phyloP scores from a whole-genome alignment of 179 eudicot species.

The Silene noctiflora region DNA sequence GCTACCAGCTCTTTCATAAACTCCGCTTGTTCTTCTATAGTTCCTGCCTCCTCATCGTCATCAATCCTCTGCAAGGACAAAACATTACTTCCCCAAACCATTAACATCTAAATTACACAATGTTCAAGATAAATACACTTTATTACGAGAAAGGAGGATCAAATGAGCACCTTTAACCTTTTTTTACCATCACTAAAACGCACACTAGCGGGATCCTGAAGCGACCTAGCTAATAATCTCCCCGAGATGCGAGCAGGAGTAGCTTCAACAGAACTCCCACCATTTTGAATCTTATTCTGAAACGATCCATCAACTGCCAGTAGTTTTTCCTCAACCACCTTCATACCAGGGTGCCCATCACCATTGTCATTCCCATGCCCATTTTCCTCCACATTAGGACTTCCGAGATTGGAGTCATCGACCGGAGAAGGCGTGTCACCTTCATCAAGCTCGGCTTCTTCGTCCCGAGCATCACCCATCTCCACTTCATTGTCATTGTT shows the following conservation, averaged over 20 bases:
- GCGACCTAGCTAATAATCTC: constrained; percentile 25
- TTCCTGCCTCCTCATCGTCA: constrained; percentile 49
- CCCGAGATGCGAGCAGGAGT: constrained; percentile 28
- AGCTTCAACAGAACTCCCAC: constrained; percentile 19
- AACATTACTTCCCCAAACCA: neutral
- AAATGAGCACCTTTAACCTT: constrained; percentile 31
- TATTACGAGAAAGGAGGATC: neutral
- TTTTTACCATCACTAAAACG: constrained; percentile 29
- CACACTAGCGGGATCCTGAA: constrained; percentile 23
- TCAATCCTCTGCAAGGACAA: constrained; percentile 29
- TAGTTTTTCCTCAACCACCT: neutral
- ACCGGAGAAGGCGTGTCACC: constrained; percentile 23
- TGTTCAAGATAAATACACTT: neutral
- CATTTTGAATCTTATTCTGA: constrained; percentile 21
- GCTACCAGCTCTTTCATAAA: constrained; percentile 72
- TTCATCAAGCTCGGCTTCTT: constrained; percentile 27
- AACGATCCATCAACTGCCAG: constrained; percentile 4
- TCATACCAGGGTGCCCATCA: neutral
- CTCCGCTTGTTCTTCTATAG: constrained; percentile 73
- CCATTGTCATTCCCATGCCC: constrained; percentile 20
- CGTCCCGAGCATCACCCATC: constrained; percentile 25
- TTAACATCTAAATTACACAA: neutral
- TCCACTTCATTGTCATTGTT: constrained; percentile 28
- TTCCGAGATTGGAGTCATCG: constrained; percentile 13
- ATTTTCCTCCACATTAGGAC: constrained; percentile 1